phyloP scores from a whole-genome alignment of 495 filamentous ascomycete species.

The Xylaria cubensis region DNA sequence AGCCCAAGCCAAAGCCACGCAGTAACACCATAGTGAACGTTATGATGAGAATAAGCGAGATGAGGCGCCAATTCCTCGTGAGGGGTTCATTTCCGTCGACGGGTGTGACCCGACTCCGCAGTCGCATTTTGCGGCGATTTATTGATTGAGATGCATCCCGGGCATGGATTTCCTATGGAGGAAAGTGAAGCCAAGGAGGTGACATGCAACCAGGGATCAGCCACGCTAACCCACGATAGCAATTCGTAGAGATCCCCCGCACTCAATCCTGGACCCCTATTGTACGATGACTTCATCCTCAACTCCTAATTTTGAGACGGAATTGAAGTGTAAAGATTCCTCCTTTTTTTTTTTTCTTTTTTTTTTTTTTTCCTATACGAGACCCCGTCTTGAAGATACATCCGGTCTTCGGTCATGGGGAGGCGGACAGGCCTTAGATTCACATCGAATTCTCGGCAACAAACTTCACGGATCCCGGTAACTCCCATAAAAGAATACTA shows the following conservation, averaged over 20 bases:
- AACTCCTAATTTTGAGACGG: neutral
- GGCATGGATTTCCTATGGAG: neutral
- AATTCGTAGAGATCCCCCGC: slow-evolving; percentile 1
- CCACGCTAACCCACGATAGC: slow-evolving; percentile 2
- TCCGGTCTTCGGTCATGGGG: no score
- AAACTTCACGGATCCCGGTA: no score
- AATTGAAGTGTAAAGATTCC: neutral
- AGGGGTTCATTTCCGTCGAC: slow-evolving; percentile 16
- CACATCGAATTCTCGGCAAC: no score
- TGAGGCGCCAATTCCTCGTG: slow-evolving; percentile 17
- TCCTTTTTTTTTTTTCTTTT: no score
- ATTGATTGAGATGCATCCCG: neutral
- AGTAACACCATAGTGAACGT: slow-evolving; percentile 10
- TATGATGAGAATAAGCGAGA: slow-evolving; percentile 12
- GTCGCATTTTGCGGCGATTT: slow-evolving; percentile 21
- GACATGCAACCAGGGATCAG: neutral
- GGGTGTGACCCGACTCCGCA: slow-evolving; percentile 5
- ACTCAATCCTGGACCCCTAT: neutral
- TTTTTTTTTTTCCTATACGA: no score
- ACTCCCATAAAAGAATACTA: no score
- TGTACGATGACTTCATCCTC: neutral
- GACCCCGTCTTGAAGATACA: no score
- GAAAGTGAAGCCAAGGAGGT: neutral
- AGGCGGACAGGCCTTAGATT: no score
- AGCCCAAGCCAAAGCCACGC: slow-evolving; percentile 21